A percentile compares a stretch with the other conserved stretches of the same genome.
Evolutionary conservation across 371 early-diverging fungal genomes (phyloP).

Genomic region (Mortierella sp.): DNA sequence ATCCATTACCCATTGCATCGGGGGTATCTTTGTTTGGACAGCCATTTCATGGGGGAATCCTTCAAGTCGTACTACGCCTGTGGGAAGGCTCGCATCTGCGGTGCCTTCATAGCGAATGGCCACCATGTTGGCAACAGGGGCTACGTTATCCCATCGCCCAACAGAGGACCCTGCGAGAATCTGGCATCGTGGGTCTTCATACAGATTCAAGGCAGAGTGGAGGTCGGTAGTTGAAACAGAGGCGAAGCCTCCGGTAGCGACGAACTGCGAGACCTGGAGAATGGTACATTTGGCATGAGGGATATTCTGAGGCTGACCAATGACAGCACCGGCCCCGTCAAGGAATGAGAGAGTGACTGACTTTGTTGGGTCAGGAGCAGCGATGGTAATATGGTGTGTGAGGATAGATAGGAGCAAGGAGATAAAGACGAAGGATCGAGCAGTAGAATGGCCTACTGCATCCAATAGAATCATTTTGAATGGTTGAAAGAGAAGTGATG

Average conservation of each 20-base stretch:
- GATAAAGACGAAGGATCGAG: too few relatives aligned
- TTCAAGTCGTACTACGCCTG: slow-evolving; percentile 13
- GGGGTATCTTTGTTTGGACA: too few relatives aligned
- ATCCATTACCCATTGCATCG: slow-evolving; percentile 14
- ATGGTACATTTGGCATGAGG: slow-evolving; percentile 3
- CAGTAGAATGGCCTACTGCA: too few relatives aligned
- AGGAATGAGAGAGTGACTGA: slow-evolving; percentile 18
- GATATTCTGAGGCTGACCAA: slow-evolving; percentile 4
- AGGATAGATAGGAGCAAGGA: too few relatives aligned
- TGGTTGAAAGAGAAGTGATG: too few relatives aligned
- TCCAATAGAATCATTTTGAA: too few relatives aligned
- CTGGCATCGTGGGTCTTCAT: slow-evolving; percentile 2
- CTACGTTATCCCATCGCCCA: slow-evolving; percentile 18
- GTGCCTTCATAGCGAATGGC: slow-evolving; percentile 43
- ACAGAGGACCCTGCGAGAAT: slow-evolving; percentile 13
- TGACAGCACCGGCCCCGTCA: background rate
- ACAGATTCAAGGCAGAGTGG: slow-evolving; percentile 39
- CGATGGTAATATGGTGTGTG: too few relatives aligned
- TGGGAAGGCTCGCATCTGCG: background rate
- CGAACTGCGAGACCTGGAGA: background rate
- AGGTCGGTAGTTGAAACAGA: slow-evolving; percentile 4
- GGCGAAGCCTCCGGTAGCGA: background rate
- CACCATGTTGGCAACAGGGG: background rate
- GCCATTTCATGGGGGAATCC: too few relatives aligned
- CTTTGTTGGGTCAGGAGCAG: background rate